Evolutionary conservation across 768 basidiomycete species (phyloP).

Genomic region (Termitomyces sp.): DNA sequence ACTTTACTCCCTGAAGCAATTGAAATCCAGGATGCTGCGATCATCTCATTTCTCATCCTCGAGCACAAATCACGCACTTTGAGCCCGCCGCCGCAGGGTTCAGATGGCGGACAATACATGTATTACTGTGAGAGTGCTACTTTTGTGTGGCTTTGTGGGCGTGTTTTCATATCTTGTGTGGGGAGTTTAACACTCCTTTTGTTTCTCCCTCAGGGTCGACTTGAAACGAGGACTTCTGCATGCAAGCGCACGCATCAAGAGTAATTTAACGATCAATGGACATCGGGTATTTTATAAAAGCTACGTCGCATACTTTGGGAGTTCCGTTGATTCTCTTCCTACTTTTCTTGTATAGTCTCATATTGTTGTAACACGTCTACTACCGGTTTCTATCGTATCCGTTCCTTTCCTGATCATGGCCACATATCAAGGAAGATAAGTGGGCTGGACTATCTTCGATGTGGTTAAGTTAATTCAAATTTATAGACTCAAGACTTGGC

Average conservation of each 20-base stretch:
- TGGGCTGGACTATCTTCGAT: not conserved
- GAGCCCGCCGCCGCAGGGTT: slow-evolving; percentile 1
- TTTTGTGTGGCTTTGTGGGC: not conserved
- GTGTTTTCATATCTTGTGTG: slow-evolving; percentile 3
- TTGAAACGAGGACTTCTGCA: not conserved
- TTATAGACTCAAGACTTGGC: not conserved
- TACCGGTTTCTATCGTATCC: not conserved
- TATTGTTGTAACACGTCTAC: not conserved
- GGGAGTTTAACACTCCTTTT: slow-evolving; percentile 7
- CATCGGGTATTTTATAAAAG: not conserved
- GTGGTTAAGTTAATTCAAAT: not conserved
- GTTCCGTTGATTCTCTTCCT: not conserved
- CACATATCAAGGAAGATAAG: not conserved
- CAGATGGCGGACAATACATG: slow-evolving; percentile 4
- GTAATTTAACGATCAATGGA: not conserved
- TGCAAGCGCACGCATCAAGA: not conserved
- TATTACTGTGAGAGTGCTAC: slow-evolving; percentile 13
- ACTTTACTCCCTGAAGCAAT: slow-evolving; percentile 17
- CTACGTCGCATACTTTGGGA: not conserved
- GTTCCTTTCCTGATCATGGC: not conserved
- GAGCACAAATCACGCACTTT: slow-evolving; percentile 18
- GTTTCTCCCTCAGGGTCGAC: not conserved
- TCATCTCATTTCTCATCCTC: slow-evolving; percentile 20
- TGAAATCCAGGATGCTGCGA: slow-evolving; percentile 17
- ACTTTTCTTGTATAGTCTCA: not conserved